Percentiles rank a stretch among this genome's conserved stretches.
These are phyloP conservation scores for Botryococcus braunii DNA, from an alignment of 163 green algal species.

Conservation along the genomic window DNA sequence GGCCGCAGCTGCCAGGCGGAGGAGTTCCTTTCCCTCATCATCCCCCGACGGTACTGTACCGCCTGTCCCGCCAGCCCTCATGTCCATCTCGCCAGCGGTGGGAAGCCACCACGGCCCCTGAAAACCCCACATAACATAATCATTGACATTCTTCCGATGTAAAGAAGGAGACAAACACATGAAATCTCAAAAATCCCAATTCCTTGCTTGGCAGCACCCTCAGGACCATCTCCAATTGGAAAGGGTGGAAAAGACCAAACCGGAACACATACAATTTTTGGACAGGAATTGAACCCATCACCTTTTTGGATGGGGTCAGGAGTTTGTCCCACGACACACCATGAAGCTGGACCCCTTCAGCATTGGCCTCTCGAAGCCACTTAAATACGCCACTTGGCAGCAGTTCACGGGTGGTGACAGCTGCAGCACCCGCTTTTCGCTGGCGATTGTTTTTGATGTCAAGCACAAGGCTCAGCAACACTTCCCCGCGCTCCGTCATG, in stretches of 20 bases:
- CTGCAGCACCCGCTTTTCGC: slow-evolving; percentile 13
- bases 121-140: no score
- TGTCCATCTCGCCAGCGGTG: slow-evolving; percentile 19
- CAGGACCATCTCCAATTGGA: no score
- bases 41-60: no score
- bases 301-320: slow-evolving; percentile 50
- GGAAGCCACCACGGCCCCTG: slow-evolving; percentile 75
- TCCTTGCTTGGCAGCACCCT: no score
- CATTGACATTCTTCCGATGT: no score
- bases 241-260: no score
- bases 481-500: slow-evolving; percentile 31
- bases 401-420: slow-evolving; percentile 1
- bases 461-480: slow-evolving; percentile 80
- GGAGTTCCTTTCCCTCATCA: slow-evolving; percentile 28
- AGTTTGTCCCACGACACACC: slow-evolving; percentile 66
- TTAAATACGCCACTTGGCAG: slow-evolving; percentile 31
- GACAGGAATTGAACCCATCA: no score
- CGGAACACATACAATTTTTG: no score
- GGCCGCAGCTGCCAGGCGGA: slow-evolving; percentile 60
- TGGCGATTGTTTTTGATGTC: slow-evolving; percentile 88
- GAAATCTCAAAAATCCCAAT: no score
- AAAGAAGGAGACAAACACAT: no score
- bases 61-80: neutral
- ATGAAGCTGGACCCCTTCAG: slow-evolving; percentile 48
- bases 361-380: slow-evolving; percentile 46